Base-by-base conservation (phyloP, 2,329 filamentous ascomycete species). In the Neurospora crassa region DNA sequence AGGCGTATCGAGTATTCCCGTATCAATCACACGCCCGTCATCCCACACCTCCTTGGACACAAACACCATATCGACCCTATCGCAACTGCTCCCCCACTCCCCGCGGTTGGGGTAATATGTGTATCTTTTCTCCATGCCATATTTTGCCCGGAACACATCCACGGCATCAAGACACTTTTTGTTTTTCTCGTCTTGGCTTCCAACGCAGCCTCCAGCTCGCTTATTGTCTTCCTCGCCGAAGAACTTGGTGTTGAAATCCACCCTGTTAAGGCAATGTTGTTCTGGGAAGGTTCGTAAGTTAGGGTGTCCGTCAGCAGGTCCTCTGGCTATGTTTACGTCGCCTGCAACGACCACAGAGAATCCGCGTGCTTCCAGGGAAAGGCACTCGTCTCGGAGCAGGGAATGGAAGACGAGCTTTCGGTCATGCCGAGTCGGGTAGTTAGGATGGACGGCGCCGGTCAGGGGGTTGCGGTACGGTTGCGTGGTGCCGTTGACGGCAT, bases 61-160 rank as follows among this genome's bases (percentile, higher is more conserved):
- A 70, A 88, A 77, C 29, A 86, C 81, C 76, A 86, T 79, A 75
- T 88, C 86, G 1, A 87, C 85, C 40, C 85, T 78, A 78, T 88
- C 86, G 76, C 84, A 86, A 70, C 84, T 87, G 8, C 75, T 77
- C 0, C 85, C 85, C 81, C 85, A 88, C 4, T 78, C 70, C 63
- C 76, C 78, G 0, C 76, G 78, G 16, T 82, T 77, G 0, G 85
- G 80, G 75, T 84, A 83, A 72, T 86, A 88, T 3, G 83, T 87
- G 76, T 86, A 87, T 37, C 80, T 81, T 72, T 77, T 80, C 75
- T 81, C 78, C 2, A 79, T 73, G 0, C 80, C 81, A 72, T 84
- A 79, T 45, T 84, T 73, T 18, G 81, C 76, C n/a, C 86, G 78
- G 75, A 84, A 88, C 1, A 83, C 79, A 75, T 87, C 85, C 6